A percentile compares a stretch with the other conserved stretches of the same genome.
phyloP scores from a whole-genome alignment of 768 basidiomycete species.

The Russula sp. region DNA sequence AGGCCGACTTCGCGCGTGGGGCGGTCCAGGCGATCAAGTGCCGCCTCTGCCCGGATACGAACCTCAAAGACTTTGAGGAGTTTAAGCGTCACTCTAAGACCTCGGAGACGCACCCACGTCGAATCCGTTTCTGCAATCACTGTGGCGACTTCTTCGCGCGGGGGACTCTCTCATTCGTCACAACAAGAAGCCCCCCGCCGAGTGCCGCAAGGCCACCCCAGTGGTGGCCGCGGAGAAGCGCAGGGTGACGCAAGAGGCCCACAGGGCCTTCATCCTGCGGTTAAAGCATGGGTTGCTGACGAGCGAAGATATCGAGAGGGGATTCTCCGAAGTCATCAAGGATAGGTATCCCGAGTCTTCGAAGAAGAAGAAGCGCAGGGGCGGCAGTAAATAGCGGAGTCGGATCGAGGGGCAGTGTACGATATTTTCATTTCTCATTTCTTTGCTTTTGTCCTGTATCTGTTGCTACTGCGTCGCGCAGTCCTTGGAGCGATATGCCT shows the following conservation, averaged over 20 bases:
- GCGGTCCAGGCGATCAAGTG: neutral
- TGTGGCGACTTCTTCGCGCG: constrained; percentile 6
- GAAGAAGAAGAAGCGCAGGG: constrained; percentile 4
- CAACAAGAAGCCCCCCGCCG: neutral
- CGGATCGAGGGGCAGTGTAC: neutral
- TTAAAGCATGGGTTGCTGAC: neutral
- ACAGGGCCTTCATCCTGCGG: neutral
- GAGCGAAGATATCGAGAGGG: neutral
- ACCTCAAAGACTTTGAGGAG: neutral
- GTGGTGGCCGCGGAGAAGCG: neutral
- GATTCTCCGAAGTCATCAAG: neutral
- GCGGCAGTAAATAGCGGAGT: too few relatives aligned
- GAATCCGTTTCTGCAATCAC: neutral
- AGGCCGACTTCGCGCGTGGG: neutral
- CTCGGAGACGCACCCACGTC: neutral
- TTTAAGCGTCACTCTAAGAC: neutral
- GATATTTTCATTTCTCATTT: too few relatives aligned
- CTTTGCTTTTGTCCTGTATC: neutral
- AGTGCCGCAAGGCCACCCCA: neutral
- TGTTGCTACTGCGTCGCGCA: neutral
- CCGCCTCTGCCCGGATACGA: neutral
- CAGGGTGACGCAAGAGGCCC: neutral
- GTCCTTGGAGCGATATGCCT: neutral
- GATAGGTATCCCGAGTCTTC: neutral
- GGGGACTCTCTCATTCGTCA: constrained; percentile 1